A percentile compares a stretch with the other conserved stretches of the same genome.
These are phyloP conservation scores for Pontederia paniculata DNA, from an alignment of 176 grass and related monocot genomes.

Conservation along the genomic window DNA sequence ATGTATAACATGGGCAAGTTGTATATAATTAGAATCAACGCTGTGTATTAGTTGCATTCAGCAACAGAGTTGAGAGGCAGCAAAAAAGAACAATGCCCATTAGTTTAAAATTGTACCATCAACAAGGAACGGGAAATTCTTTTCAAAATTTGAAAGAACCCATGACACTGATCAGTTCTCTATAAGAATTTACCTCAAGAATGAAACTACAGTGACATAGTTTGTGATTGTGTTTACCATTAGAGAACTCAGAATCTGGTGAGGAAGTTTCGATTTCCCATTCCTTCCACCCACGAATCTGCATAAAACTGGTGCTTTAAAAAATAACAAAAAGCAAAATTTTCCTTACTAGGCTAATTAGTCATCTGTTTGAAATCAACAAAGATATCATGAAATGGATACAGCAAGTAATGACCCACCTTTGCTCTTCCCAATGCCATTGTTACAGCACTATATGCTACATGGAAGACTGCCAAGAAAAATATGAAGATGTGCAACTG, in stretches of 20 bases:
- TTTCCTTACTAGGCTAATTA: background rate
- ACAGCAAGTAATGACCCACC: slow-evolving; percentile 22
- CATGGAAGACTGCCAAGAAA: slow-evolving; percentile 91
- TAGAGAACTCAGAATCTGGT: slow-evolving; percentile 57
- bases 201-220: slow-evolving; percentile 1
- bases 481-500: slow-evolving; percentile 99
- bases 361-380: background rate
- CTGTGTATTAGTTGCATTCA: too few species aligned
- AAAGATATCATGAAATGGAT: background rate
- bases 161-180: background rate
- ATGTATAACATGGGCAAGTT: too few species aligned
- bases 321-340: background rate
- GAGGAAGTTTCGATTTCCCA: slow-evolving; percentile 66
- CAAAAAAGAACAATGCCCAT: too few species aligned
- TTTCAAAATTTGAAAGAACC: too few species aligned
- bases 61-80: too few species aligned
- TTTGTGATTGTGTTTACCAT: slow-evolving; percentile 30
- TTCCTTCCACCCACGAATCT: slow-evolving; percentile 85
- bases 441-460: slow-evolving; percentile 64
- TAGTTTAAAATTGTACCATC: too few species aligned
- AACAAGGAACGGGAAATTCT: too few species aligned
- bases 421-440: slow-evolving; percentile 90
- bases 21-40: too few species aligned
- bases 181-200: background rate
- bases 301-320: background rate